Base-by-base conservation (phyloP, 2,329 filamentous ascomycete genomes). In the Venturia nashicola region DNA sequence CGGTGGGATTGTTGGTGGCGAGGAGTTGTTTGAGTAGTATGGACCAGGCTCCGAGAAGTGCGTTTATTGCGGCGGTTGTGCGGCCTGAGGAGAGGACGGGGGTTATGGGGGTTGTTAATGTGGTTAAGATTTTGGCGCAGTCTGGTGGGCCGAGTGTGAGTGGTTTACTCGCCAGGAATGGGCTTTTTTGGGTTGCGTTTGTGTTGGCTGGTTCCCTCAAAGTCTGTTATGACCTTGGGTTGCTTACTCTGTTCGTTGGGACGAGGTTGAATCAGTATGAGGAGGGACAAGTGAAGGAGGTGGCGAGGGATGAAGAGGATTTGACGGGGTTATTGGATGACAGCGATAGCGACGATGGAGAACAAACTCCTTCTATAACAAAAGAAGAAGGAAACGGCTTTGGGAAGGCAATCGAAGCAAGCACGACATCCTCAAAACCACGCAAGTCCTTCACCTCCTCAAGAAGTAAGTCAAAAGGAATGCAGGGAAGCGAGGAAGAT, bases 101-200 rank as follows among this genome's bases (percentile, higher is more conserved):
- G 0, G 84, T 86, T n/a, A 86, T 88, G 83, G 86, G 86, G 14
- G 85, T 89, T 67, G 87, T 85, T 0, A 78, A 76, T 59, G 83
- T 84, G 69, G 65, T 87, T 36, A 77, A 85, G 7, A 88, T 84
- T 0, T 69, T 88, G 12, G 83, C 84, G 0, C 79, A 83, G 66
- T 84, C 70, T 77, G 65, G 66, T 16, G 74, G 74, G 1, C 74
- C 74, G 1, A 68, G 62, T 51, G 46, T 75, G 0, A 76, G 74
- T 8, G 74, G 74, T 8, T n/a, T 73, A 0, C 61, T 76, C 36
- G 74, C 74, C 7, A 72, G 70, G 1, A 65, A 66, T 3, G 67
- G 67, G 7, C 63, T 67, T 23, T 76, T 76, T 51, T 75, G 74
- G 74, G 70, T 76, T 5, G 74, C 74, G 2, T 76, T 76, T 65